A percentile compares a stretch with the other conserved stretches of the same genome.
phyloP scores from a whole-genome alignment of 2,329 filamentous ascomycete species.

The Xylaria multiplex region DNA sequence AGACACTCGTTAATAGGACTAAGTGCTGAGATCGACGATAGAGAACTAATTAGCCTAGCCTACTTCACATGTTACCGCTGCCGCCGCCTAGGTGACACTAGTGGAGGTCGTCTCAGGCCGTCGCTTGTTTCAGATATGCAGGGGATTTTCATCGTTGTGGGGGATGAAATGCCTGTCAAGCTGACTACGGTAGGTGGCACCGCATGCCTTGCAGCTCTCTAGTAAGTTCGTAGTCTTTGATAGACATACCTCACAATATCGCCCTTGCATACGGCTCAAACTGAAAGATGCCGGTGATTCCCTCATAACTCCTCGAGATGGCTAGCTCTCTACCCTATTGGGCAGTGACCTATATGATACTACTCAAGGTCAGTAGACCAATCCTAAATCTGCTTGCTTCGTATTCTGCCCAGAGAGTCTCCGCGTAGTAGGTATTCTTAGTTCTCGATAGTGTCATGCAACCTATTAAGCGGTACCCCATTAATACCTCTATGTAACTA shows the following conservation, averaged over 20 bases:
- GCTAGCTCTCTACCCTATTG: not conserved
- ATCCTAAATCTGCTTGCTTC: conserved; percentile 4
- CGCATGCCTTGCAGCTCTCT: conserved; percentile 5
- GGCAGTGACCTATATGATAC: not conserved
- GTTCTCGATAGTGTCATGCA: conserved; percentile 19
- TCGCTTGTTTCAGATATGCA: conserved; percentile 33
- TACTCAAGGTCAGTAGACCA: not conserved
- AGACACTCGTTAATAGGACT: not conserved
- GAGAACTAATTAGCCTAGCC: conserved; percentile 29
- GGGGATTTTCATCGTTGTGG: conserved; percentile 26
- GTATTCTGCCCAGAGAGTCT: conserved; percentile 14
- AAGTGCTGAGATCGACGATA: conserved; percentile 12
- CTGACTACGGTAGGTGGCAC: conserved; percentile 12
- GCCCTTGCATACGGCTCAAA: conserved; percentile 12
- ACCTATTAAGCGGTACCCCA: not conserved
- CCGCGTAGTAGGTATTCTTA: conserved; percentile 8
- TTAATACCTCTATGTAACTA: conserved; percentile 1
- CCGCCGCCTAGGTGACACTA: conserved; percentile 21
- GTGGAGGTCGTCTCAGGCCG: conserved; percentile 25
- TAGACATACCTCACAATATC: not conserved
- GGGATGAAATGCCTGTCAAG: conserved; percentile 25
- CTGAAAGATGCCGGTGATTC: conserved; percentile 1
- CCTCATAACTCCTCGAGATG: not conserved
- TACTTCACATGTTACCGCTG: conserved; percentile 16
- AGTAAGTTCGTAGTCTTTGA: conserved; percentile 10